Percentiles rank a stretch among this genome's conserved stretches.
These are phyloP conservation scores for Angophora floribunda DNA, from an alignment of 345 rosid genomes.

Conservation along the genomic window DNA sequence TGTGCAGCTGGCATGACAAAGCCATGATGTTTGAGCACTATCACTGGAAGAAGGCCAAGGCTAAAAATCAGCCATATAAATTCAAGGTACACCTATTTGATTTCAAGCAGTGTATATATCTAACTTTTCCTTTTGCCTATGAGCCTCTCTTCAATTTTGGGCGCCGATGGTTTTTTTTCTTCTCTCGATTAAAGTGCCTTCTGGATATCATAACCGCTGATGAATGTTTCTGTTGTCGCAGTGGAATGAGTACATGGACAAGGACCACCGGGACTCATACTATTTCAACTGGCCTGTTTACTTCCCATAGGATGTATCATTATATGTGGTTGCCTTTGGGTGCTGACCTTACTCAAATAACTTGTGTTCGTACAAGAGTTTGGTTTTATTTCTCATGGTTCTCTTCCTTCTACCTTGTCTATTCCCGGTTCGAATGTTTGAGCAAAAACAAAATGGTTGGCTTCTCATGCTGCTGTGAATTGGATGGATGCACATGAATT, in stretches of 20 bases:
- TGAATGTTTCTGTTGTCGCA: conserved; percentile 18
- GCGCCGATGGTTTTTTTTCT: background rate
- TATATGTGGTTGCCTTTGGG: background rate
- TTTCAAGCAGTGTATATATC: background rate
- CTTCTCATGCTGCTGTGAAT: background rate
- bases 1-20: conserved; percentile 87
- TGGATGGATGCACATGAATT: background rate
- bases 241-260: conserved; percentile 88
- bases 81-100: conserved; percentile 40
- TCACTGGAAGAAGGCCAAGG: conserved; percentile 78
- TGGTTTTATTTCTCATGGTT: background rate
- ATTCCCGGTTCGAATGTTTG: background rate
- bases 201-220: background rate
- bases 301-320: conserved; percentile 35
- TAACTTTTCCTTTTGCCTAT: background rate
- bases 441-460: background rate
- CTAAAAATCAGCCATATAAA: conserved; percentile 65
- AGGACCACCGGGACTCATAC: conserved; percentile 57
- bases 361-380: background rate
- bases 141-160: background rate
- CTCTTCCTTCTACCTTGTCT: background rate
- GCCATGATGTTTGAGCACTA: conserved; percentile 79
- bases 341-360: background rate
- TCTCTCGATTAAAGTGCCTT: background rate
- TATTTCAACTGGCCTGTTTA: conserved; percentile 80